Base-by-base conservation (phyloP, 2,329 filamentous ascomycete species). In the Colletotrichum aenigma region DNA sequence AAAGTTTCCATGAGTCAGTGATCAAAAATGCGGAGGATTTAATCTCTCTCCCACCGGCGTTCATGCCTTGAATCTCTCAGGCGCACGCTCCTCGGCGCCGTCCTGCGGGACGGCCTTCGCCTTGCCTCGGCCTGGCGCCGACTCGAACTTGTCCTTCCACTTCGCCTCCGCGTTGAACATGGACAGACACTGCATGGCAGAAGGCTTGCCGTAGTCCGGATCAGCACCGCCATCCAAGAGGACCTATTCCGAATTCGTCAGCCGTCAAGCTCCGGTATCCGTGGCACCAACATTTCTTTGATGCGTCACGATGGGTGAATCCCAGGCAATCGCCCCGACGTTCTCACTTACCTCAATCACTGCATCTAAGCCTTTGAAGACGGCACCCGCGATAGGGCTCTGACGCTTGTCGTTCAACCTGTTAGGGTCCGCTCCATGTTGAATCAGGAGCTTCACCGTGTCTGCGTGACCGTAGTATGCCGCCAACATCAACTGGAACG, bases 281-380 rank as follows among this genome's bases (percentile, higher is more conserved):
- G 10, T 18, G 55, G 55, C 38, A 32, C 3, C 21, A 3, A 26
- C 1, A 3, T 66, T 16, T n/a, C 26, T 10, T 15, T 15, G 24
- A 48, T 21, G 10, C n/a, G 13, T 13, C 2, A 21, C 0, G 18
- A 48, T n/a, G 3, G 38, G 18, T 18, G 52, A 58, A 13, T 15
- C 52, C 7, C 15, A 15, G 52, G 55, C 75, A 95, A 85, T 90
- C 91, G 55, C 1, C 5, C 30, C 10, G n/a, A 18, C 6, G 28
- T 6, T 5, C 10, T 3, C 8, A 77, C 82, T 68, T 75, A 90
- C 89, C 81, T 90, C 89, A 10, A 95, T 89, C 6, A 95, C 91
- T 6, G 89, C 90, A 71, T 90, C 88, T 79, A 93, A 92, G 10
- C 90, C 91, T 83, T 95, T 95, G 83, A 95, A 95, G 7, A 95